A percentile compares a stretch with the other conserved stretches of the same genome.
These are phyloP conservation scores for Climacium dendroides DNA, from an alignment of 225 moss, liverwort and hornwort species.

Conservation along the genomic window DNA sequence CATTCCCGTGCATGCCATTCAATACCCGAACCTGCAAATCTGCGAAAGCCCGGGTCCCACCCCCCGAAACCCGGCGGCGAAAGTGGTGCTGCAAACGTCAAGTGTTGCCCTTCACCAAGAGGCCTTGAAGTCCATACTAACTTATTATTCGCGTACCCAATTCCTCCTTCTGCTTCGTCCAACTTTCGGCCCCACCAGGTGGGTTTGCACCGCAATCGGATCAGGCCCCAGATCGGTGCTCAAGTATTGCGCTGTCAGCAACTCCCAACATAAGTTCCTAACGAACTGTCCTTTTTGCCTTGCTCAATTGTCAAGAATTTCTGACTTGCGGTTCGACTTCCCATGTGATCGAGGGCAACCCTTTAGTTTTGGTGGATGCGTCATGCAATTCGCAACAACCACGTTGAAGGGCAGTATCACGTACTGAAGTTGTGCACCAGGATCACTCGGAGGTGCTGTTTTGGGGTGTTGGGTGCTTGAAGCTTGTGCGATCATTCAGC, in stretches of 20 bases:
- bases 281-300: neutral
- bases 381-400: neutral
- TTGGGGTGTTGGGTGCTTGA: neutral
- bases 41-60: neutral
- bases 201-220: slow-evolving; percentile 9
- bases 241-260: neutral
- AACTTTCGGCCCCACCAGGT: neutral
- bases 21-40: too few species aligned
- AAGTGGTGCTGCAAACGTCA: neutral
- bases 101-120: neutral
- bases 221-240: neutral
- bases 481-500: neutral
- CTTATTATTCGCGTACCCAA: neutral
- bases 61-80: neutral
- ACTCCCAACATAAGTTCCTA: neutral
- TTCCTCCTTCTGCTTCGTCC: neutral
- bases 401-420: neutral
- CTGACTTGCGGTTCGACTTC: neutral
- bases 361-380: neutral
- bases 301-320: neutral
- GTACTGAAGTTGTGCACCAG: neutral
- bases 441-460: neutral
- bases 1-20: too few species aligned
- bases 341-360: neutral
- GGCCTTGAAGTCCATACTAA: neutral